Base-by-base conservation (phyloP, 1,139 yeast species). In the Hemisphaericaspora lyxosophila region DNA sequence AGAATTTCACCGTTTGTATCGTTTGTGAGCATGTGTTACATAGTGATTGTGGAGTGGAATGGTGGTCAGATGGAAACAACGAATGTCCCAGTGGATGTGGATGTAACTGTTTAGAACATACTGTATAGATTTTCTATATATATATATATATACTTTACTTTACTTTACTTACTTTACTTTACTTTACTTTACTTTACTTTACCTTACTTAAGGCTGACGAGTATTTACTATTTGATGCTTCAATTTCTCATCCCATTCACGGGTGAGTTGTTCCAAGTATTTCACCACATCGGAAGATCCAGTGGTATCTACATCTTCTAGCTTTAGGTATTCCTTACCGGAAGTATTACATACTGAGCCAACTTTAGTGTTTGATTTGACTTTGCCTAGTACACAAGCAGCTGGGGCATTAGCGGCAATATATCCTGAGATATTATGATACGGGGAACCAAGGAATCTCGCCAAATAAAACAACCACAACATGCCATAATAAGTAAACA, bases 51-150 rank as follows among this genome's bases (percentile, higher is more conserved):
- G 95, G 95, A 0, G 62, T 71, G 11, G 74, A 73, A 39, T 90
- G 97, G 97, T 89, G 95, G 90, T 35, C 53, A 11, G 37, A 40
- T 4, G 64, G 59, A 0, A 70, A 68, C 3, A 64, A 61, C n/a
- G 60, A 53, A 24, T 90, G 97, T 59, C 84, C 95, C 0, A 78
- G 88, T 42, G 97, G 97, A 0, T 90, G 97, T 63, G 96, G 96
- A 0, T 90, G 97, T 54, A 50, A 59, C 7, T 88, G 96, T 59
- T 58, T 81, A 35, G 62, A 64, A 45, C 46, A 54, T 41, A 37
- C 41, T 39, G 29, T 51, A 26, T 33, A 26, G 24, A 8, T 13
- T 27, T 9, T 36, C 44, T 29, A 33, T 44, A 18, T 36, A 34
- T 16, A 9, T 7, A n/a, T n/a, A n/a, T n/a, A n/a, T n/a, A n/a